phyloP scores from a whole-genome alignment of 108 stramenopile genomes.

The Pelagomonas calceolata region DNA sequence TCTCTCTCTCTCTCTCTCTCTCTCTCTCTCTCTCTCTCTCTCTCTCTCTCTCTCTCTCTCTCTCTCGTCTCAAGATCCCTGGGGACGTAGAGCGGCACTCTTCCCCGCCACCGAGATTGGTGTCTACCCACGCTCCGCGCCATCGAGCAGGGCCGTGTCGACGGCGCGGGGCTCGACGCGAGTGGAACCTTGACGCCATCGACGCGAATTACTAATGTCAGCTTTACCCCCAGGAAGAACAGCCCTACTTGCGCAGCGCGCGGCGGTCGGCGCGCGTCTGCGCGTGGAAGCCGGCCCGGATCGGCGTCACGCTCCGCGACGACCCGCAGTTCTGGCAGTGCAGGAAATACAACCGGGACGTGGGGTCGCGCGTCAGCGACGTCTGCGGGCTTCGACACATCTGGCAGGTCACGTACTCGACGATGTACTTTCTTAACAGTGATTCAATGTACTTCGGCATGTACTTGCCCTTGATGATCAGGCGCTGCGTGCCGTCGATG shows the following conservation, averaged over 20 bases:
- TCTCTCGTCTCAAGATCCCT: too few species aligned
- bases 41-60: too few species aligned
- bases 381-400: constrained; percentile 97
- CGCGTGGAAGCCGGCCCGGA: constrained; percentile 96
- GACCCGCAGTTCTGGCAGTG: constrained; percentile 87
- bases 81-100: too few species aligned
- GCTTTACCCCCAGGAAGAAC: too few species aligned
- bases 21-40: too few species aligned
- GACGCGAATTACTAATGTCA: too few species aligned
- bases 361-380: constrained; percentile 76
- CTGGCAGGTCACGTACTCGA: constrained; percentile 97
- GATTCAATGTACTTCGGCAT: constrained; percentile 95
- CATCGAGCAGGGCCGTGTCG: too few species aligned
- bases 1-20: too few species aligned
- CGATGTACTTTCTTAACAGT: constrained; percentile 94
- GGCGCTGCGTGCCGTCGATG: constrained; percentile 95
- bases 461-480: constrained; percentile 92
- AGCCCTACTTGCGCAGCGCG: constrained; percentile 73
- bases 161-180: too few species aligned
- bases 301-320: constrained; percentile 79
- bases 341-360: constrained; percentile 79
- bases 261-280: constrained; percentile 93
- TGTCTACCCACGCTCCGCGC: too few species aligned
- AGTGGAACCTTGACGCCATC: too few species aligned
- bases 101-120: too few species aligned